Evolutionary conservation across 805 yeast genomes (phyloP), one percentile per base, ranked within the genome.

Genomic region (Jamesozyma gamospora): DNA sequence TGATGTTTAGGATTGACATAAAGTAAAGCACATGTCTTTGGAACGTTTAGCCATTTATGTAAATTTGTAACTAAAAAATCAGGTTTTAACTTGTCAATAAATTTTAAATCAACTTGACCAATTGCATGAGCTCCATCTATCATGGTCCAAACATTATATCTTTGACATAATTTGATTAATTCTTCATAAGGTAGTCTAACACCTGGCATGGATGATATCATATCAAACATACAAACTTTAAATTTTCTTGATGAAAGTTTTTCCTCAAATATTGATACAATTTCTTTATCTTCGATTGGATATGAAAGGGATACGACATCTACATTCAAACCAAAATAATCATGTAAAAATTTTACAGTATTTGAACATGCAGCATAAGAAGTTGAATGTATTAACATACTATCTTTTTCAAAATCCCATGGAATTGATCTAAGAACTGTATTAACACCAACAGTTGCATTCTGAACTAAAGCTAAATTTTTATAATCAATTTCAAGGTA

Each of bases 61-160:
- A 80, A 60, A 50, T 81, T 82, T 16, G 79, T 59, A 18, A 70
- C 65, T 52, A 66, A 72, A 52, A 77, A 81, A 49, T 79, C 86
- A 0, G 86, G 83, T 35, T 65, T 46, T 18, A 71, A 46, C 11
- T 51, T 51, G 11, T 55, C 57, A 28, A 76, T 47, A 39, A 56
- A 49, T 34, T 67, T 61, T n/a, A 72, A 39, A 9, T 70, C 69
- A 25, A 73, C 49, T 40, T 68, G 58, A 0, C 90, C 90, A 28
- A 75, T 65, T 1, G 75, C 71, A 52, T 82, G 90, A 4, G 88
- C 90, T 12, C 82, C 90, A 54, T 82, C 90, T 19, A 82, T 69
- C 32, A 78, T 57, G 3, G 83, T 73, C 34, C 77, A 44, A 4
- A 74, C 72, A 12, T 60, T 56, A 35, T 72, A 57, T 36, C 70